A percentile compares a stretch with the other conserved stretches of the same genome.
Conservation (phyloP, 805 yeast species). For the Komagataella phaffii region DNA sequence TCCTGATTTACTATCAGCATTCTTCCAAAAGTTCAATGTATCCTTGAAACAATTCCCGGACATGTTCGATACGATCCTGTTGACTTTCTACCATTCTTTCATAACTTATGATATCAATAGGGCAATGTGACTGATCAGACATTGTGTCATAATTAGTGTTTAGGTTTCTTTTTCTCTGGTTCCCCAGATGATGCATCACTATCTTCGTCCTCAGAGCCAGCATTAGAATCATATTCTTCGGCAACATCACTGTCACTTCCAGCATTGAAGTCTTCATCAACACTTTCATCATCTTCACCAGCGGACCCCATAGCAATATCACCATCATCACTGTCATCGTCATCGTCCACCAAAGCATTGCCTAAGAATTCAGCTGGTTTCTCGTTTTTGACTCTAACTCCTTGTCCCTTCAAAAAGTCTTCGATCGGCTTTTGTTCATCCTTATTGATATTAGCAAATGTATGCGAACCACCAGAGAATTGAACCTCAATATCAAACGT, state of each 20-base stretch:
- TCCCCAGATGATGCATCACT: constrained; percentile 4
- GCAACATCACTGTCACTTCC: constrained; percentile 47
- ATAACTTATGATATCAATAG: not conserved
- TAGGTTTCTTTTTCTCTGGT: constrained; percentile 15
- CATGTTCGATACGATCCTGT: not conserved
- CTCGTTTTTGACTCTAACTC: constrained; percentile 73
- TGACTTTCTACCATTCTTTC: not conserved
- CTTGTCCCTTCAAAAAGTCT: constrained; percentile 62
- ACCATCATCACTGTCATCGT: constrained; percentile 35
- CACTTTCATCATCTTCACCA: constrained; percentile 64
- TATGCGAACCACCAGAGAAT: constrained; percentile 55
- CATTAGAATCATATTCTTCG: constrained; percentile 75
- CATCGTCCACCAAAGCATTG: constrained; percentile 59
- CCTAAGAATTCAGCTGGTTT: constrained; percentile 77
- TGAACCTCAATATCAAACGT: constrained; percentile 79
- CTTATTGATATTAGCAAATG: constrained; percentile 78
- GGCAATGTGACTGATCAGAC: not conserved
- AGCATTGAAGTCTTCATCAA: constrained; percentile 72
- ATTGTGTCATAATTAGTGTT: constrained; percentile 4
- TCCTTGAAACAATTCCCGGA: not conserved
- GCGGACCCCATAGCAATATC: constrained; percentile 58
- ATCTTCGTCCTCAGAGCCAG: constrained; percentile 13
- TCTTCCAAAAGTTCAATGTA: not conserved
- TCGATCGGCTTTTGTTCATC: constrained; percentile 82
- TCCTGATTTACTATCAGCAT: not conserved